Evolutionary conservation across 2,329 filamentous ascomycete species (phyloP).

Genomic region (Colletotrichum tabaci): DNA sequence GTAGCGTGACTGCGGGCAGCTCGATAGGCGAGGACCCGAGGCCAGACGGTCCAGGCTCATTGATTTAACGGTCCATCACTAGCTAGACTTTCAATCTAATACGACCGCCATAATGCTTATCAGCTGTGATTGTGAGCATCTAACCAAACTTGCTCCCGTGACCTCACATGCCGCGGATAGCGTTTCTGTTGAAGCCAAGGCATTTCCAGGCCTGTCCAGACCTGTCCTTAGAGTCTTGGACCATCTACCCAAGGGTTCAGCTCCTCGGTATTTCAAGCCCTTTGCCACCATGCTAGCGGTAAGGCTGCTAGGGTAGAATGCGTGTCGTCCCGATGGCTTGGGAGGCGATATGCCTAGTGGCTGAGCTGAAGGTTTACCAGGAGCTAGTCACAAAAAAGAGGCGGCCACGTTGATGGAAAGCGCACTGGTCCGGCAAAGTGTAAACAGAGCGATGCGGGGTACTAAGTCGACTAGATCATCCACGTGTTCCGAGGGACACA

Average conservation of each 20-base stretch:
- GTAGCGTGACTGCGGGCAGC: no score
- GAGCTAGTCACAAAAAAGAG: background rate
- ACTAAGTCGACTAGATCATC: background rate
- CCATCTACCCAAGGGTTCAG: background rate
- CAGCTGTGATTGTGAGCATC: background rate
- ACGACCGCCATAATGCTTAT: background rate
- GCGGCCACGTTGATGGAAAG: background rate
- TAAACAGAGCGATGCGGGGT: background rate
- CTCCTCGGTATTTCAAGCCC: background rate
- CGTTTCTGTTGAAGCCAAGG: no score
- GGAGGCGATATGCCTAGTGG: background rate
- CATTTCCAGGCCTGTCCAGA: background rate
- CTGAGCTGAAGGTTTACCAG: background rate
- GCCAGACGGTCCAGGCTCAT: no score
- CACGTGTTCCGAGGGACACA: background rate
- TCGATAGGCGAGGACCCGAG: no score
- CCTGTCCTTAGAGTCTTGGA: background rate
- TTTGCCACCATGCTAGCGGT: no score
- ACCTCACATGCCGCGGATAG: no score
- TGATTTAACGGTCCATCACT: no score
- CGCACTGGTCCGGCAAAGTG: background rate
- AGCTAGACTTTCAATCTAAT: no score
- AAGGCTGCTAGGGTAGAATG: no score
- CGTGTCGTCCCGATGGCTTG: background rate
- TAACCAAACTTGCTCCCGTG: background rate